Evolutionary conservation across 2,329 filamentous ascomycete species (phyloP).

Genomic region (Beauveria varroae): DNA sequence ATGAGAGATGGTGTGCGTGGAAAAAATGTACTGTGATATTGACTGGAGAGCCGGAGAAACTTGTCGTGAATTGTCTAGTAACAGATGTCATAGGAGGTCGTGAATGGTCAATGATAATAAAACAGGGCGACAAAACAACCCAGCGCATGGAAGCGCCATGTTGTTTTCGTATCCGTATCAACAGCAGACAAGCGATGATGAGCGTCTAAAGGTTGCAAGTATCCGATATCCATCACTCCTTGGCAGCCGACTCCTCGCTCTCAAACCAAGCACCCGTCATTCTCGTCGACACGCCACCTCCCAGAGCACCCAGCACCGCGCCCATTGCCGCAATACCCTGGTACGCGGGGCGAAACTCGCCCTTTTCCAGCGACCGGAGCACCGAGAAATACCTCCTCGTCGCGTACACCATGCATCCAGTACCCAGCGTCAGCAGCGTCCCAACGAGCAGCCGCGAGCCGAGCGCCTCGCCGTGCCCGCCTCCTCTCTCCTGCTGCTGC

Average conservation of each 20-base stretch:
- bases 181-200: not conserved
- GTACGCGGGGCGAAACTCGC: slow-evolving; percentile 31
- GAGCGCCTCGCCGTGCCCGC: not conserved
- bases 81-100: too few species aligned
- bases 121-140: not conserved
- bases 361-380: slow-evolving; percentile 30
- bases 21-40: too few species aligned
- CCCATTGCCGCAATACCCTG: slow-evolving; percentile 23
- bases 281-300: slow-evolving; percentile 19
- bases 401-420: slow-evolving; percentile 38
- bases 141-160: not conserved
- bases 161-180: not conserved
- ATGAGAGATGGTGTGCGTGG: too few species aligned
- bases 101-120: not conserved
- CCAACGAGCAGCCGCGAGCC: slow-evolving; percentile 26
- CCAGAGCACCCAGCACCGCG: slow-evolving; percentile 23
- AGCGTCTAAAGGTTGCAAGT: not conserved
- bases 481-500: slow-evolving; percentile 10
- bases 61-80: too few species aligned
- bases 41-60: too few species aligned
- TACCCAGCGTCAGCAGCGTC: slow-evolving; percentile 36
- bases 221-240: not conserved
- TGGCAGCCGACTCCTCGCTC: not conserved
- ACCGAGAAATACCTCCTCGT: slow-evolving; percentile 39
- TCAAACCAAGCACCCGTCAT: not conserved